These are phyloP conservation scores for Lathyrus sativus DNA, from an alignment of 306 rosid genomes.

Conservation along the genomic window DNA sequence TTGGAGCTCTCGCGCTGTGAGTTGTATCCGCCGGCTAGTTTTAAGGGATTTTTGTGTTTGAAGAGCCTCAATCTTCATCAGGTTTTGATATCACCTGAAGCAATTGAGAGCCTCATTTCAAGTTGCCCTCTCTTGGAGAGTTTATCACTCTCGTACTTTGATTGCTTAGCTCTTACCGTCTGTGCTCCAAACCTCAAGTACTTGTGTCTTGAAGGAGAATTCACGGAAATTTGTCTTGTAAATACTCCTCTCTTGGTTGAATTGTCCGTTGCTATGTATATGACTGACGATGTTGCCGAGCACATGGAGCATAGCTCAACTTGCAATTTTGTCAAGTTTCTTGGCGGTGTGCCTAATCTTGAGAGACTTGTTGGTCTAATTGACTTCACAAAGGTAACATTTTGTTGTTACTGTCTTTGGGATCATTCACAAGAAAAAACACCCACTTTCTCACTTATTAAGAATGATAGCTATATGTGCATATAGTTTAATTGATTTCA, in stretches of 20 bases:
- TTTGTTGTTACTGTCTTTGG: background rate
- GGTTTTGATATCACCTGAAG: slow-evolving; percentile 68
- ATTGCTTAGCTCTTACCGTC: slow-evolving; percentile 66
- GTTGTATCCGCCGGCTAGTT: slow-evolving; percentile 70
- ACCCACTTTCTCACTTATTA: background rate
- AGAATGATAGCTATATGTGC: background rate
- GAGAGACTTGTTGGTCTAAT: slow-evolving; percentile 79
- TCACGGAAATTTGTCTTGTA: slow-evolving; percentile 74
- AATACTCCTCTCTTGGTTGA: slow-evolving; percentile 69
- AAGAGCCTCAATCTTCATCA: slow-evolving; percentile 75
- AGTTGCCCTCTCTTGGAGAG: slow-evolving; percentile 76
- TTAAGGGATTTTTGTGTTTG: slow-evolving; percentile 67
- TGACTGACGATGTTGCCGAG: slow-evolving; percentile 70
- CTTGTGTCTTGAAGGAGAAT: slow-evolving; percentile 86
- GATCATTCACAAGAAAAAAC: background rate
- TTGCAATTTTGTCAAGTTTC: slow-evolving; percentile 76
- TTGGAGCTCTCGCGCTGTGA: slow-evolving; percentile 81
- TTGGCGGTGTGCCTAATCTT: slow-evolving; percentile 83
- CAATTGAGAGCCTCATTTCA: slow-evolving; percentile 72
- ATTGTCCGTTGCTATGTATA: slow-evolving; percentile 67
- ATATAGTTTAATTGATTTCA: background rate
- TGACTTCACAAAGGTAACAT: slow-evolving; percentile 85
- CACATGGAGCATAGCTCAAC: slow-evolving; percentile 59
- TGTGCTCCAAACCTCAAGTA: slow-evolving; percentile 76
- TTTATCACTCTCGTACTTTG: slow-evolving; percentile 64